Percentiles rank a stretch among this genome's conserved stretches.
These are phyloP conservation scores for Cicer cuneatum DNA, from an alignment of 306 rosid genomes.

Conservation along the genomic window DNA sequence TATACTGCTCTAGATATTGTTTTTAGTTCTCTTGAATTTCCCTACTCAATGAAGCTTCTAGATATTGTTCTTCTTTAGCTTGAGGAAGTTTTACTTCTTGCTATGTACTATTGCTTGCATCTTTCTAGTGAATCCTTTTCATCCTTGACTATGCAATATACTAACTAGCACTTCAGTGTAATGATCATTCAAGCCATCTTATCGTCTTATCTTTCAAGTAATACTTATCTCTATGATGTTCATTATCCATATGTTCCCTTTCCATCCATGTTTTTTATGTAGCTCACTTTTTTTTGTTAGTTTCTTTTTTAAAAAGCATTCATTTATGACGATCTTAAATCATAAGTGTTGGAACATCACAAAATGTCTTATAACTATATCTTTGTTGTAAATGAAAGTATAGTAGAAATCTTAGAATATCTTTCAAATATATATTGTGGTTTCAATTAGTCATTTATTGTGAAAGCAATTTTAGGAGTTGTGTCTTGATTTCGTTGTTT, in stretches of 20 bases:
- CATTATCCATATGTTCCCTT: background rate
- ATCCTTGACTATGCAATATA: no score
- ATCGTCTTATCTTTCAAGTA: background rate
- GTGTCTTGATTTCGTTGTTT: background rate
- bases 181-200: background rate
- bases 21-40: background rate
- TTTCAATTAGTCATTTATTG: background rate
- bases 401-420: background rate
- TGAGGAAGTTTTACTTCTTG: background rate
- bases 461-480: background rate
- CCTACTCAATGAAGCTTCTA: background rate
- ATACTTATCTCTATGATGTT: background rate
- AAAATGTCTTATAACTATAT: no score
- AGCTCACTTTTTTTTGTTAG: background rate
- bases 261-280: background rate
- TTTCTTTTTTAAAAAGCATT: background rate
- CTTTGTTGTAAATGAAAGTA: background rate
- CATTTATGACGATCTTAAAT: background rate
- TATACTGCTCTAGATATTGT: no score
- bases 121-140: background rate
- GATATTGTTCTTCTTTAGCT: background rate
- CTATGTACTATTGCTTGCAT: background rate
- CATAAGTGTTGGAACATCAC: background rate
- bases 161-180: no score
- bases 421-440: background rate